Percentiles rank a stretch among this genome's conserved stretches.
Evolutionary conservation across 495 filamentous ascomycete species (phyloP).

Genomic region (Talaromyces adpressus): DNA sequence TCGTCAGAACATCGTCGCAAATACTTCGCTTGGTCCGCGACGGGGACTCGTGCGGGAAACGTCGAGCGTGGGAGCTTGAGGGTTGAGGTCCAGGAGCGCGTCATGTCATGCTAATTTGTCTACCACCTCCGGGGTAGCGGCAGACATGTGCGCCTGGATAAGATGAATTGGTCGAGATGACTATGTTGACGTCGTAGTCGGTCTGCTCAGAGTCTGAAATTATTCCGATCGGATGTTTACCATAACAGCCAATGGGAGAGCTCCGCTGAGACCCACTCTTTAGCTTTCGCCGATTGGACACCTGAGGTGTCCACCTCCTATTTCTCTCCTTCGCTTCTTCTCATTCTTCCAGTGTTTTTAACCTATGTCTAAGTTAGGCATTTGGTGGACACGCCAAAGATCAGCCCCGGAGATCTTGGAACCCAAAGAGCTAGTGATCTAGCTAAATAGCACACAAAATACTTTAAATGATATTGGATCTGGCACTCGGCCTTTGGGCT

Average conservation of each 20-base stretch:
- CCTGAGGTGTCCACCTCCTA: not conserved
- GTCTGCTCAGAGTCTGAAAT: not conserved
- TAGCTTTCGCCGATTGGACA: not conserved
- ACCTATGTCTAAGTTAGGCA: too few relatives aligned
- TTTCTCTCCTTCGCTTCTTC: too few relatives aligned
- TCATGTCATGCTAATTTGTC: slow-evolving; percentile 15
- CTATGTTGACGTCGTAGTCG: not conserved
- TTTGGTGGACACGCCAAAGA: too few relatives aligned
- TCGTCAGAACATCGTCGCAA: slow-evolving; percentile 76
- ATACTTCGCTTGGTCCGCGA: slow-evolving; percentile 52
- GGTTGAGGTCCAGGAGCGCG: slow-evolving; percentile 52
- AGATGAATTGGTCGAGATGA: not conserved
- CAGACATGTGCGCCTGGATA: not conserved
- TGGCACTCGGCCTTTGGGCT: too few relatives aligned
- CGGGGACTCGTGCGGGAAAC: slow-evolving; percentile 47
- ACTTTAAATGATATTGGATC: too few relatives aligned
- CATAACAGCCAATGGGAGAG: not conserved
- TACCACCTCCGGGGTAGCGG: not conserved
- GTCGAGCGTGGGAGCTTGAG: slow-evolving; percentile 52
- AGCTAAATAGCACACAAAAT: too few relatives aligned
- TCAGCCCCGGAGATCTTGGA: too few relatives aligned
- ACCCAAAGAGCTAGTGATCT: too few relatives aligned
- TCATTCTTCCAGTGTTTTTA: too few relatives aligned
- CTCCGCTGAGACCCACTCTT: not conserved
- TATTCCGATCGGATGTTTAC: not conserved